Evolutionary conservation across 768 basidiomycete species (phyloP), one percentile per base, ranked within the genome.

Genomic region (Boletus bicolor): DNA sequence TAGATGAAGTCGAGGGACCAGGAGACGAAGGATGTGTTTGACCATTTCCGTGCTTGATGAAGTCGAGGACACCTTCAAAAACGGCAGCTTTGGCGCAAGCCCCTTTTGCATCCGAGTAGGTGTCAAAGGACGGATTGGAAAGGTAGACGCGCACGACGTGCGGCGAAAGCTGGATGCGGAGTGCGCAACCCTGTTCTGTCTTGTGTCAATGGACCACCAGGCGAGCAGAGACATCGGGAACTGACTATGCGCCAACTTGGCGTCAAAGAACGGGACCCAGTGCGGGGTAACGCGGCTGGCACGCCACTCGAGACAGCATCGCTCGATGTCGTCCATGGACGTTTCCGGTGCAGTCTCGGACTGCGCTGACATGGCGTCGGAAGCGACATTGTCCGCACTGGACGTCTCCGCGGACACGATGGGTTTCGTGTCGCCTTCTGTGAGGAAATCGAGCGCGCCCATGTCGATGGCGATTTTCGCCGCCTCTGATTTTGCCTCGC

Each of bases 371-470:
- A 21, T 21, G 8, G 24, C n/a, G 4, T 49, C 53, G 7, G 53
- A 39, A 11, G 46, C 21, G 35, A 14, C n/a, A 21, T 51, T 28
- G 30, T 14, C 42, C 2, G 14, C n/a, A 6, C 26, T 35, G 7
- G 44, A 44, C 12, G 36, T 35, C 14, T 54, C 48, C 4, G 39
- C 26, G 17, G 59, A 38, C 14, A 65, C 72, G 43, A 76, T 75
- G 43, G 68, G 73, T 30, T 67, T 67, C 36, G 72, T 68, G 30
- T 76, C 73, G 2, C 72, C 67, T n/a, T 68, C 62, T 7, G 66
- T 50, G 45, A 87, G 80, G 61, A 87, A 87, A 19, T 84, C 79
- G 34, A 87, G 64, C 1, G 79, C 86, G 19, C 83, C 84, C 73
- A 81, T 78, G 7, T 82, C 75, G 24, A 87, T 71, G 5, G 86